Evolutionary conservation across 2,329 filamentous ascomycete genomes (phyloP), one percentile per base, ranked within the genome.

Genomic region (Chrysoporthe puriensis): DNA sequence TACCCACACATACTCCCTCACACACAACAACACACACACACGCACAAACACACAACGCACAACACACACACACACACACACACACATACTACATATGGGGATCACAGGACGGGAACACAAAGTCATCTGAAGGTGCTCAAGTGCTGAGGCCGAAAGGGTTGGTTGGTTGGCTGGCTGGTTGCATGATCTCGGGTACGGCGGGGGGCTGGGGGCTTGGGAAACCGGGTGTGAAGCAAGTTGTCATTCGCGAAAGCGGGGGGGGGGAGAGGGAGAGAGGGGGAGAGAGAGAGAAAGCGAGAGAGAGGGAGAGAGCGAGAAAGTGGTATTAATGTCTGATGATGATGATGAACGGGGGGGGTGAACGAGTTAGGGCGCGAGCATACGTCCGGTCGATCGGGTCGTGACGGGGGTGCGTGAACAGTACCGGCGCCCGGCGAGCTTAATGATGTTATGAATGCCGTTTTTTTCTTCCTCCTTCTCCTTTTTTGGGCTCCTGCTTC

Each of bases 61-160:
- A 26, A 26, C 26, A 26, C 26, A 16, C 11, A 48, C n/a, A 13
- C 6, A 48, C 8, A 40, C 36, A 9, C 36, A 40, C 21, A 6
- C 36, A 40, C 36, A 6, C 36, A 40, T 9, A 40, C 11, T 21
- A 54, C 21, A 40, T 34, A 40, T 50, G 5, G 46, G 60, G 46
- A 32, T n/a, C 26, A 40, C 32, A 36, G 21, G 46, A 52, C 60
- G 18, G 60, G 36, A 64, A 21, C 42, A 59, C 18, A 57, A 40
- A 44, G 56, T 64, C 52, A 59, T 58, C n/a, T 46, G 54, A 48
- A 64, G 62, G 62, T 64, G 62, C 62, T 64, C 62, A 64, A 64
- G 62, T 64, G 62, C 62, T 64, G 62, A 64, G 62, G 54, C 62
- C 62, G 34, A 46, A 57, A 26, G 36, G 40, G 43, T 44, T 61